Evolutionary conservation across 2,329 filamentous ascomycete species (phyloP).

Genomic region (Phyllosticta citriasiana): DNA sequence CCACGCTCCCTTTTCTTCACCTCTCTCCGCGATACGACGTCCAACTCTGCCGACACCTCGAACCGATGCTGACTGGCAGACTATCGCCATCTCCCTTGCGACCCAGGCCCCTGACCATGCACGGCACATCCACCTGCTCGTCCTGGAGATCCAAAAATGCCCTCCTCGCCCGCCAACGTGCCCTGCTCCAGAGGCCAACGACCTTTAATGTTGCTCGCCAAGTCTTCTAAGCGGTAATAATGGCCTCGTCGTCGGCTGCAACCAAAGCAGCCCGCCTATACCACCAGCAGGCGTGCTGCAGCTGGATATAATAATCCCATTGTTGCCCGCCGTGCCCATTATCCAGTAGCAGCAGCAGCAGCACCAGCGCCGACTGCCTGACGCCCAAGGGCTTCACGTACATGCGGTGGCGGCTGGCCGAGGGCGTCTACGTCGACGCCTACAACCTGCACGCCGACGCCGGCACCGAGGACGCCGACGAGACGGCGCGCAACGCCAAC

Average conservation of each 20-base stretch:
- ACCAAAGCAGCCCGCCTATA: not conserved
- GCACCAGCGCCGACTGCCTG: constrained; percentile 51
- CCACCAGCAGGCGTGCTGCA: not conserved
- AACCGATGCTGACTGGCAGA: not conserved
- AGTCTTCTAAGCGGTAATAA: not conserved
- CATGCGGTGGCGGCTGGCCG: constrained; percentile 47
- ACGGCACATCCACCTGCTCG: not conserved
- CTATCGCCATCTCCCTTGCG: not conserved
- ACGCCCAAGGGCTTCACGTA: constrained; percentile 62
- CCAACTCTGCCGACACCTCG: not conserved
- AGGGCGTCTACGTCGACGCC: constrained; percentile 48
- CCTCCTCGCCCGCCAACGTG: not conserved
- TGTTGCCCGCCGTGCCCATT: not conserved
- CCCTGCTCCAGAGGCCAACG: not conserved
- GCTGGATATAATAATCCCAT: not conserved
- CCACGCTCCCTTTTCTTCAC: not conserved
- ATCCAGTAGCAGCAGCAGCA: not conserved
- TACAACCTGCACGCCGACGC: constrained; percentile 62
- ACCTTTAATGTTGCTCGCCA: not conserved
- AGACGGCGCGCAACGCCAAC: constrained; percentile 48
- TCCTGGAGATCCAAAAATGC: not conserved
- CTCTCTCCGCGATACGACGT: not conserved
- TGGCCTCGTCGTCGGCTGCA: not conserved
- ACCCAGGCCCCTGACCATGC: not conserved
- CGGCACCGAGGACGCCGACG: constrained; percentile 45